Conservation (phyloP, 2,329 filamentous ascomycete species). For the Neonectria sp. region DNA sequence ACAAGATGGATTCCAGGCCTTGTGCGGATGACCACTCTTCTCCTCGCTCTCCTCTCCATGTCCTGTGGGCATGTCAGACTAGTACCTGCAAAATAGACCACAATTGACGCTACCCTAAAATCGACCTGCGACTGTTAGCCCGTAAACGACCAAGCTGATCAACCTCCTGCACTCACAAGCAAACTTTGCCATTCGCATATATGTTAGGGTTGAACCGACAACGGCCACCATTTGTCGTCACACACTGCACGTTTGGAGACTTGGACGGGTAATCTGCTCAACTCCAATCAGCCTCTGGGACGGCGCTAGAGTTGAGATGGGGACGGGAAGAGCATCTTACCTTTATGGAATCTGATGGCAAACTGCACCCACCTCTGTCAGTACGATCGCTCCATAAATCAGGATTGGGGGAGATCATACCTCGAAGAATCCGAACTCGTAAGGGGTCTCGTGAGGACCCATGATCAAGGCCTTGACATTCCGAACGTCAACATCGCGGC, state of each 20-base stretch:
- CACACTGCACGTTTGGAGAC: constrained; percentile 73
- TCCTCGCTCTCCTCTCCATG: constrained; percentile 90
- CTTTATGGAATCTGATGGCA: constrained; percentile 80
- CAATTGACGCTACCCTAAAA: constrained; percentile 76
- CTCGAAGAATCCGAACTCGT: constrained; percentile 98
- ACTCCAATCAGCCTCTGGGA: constrained; percentile 2
- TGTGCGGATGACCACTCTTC: constrained; percentile 98
- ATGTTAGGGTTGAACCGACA: constrained; percentile 98
- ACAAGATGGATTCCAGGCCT: constrained; percentile 91
- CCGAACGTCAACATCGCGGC: constrained; percentile 89
- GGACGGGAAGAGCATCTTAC: constrained; percentile 58
- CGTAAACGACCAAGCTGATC: neutral
- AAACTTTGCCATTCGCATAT: constrained; percentile 92
- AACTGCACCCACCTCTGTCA: constrained; percentile 68
- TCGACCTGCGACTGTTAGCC: constrained; percentile 73
- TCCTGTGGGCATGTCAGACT: constrained; percentile 68
- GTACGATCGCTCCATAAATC: constrained; percentile 6
- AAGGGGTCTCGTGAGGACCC: constrained; percentile 93
- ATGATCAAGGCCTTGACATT: constrained; percentile 91
- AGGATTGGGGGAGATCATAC: constrained; percentile 62
- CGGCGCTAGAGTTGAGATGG: neutral
- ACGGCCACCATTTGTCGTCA: constrained; percentile 90
- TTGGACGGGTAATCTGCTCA: constrained; percentile 83
- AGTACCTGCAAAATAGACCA: neutral
- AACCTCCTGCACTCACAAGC: constrained; percentile 75